These are phyloP conservation scores for Oxalis stricta DNA, from an alignment of 441 rosid species.

Conservation along the genomic window DNA sequence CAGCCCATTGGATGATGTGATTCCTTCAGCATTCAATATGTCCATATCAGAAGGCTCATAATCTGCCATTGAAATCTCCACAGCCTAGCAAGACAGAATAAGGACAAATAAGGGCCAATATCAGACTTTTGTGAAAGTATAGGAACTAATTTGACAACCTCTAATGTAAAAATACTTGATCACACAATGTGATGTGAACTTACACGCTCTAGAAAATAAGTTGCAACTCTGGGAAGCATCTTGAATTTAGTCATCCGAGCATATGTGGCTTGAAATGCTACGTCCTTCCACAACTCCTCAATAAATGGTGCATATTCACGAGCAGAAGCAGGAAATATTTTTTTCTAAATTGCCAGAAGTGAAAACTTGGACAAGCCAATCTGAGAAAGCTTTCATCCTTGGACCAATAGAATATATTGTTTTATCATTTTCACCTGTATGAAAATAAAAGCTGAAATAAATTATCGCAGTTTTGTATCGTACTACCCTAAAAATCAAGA, in stretches of 20 bases:
- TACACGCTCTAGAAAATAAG: slow-evolving; percentile 59
- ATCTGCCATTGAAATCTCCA: slow-evolving; percentile 39
- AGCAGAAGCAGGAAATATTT: slow-evolving; percentile 37
- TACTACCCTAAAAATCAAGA: too few relatives aligned
- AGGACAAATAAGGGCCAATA: slow-evolving; percentile 7
- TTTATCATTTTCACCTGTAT: slow-evolving; percentile 17
- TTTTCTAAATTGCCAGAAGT: slow-evolving; percentile 43
- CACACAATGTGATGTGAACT: too few relatives aligned
- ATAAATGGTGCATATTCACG: slow-evolving; percentile 39
- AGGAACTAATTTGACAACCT: too few relatives aligned
- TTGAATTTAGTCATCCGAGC: slow-evolving; percentile 35
- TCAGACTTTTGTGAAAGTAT: too few relatives aligned
- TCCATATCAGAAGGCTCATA: slow-evolving; percentile 51
- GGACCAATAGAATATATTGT: slow-evolving; percentile 26
- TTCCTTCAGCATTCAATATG: slow-evolving; percentile 52
- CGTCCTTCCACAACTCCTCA: slow-evolving; percentile 43
- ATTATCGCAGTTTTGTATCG: slow-evolving; percentile 3
- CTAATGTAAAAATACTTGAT: too few relatives aligned
- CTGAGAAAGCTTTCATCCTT: slow-evolving; percentile 33
- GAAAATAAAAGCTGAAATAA: slow-evolving; percentile 10
- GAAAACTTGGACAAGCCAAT: slow-evolving; percentile 42
- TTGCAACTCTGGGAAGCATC: slow-evolving; percentile 43
- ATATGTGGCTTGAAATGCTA: slow-evolving; percentile 51
- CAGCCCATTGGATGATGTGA: slow-evolving; percentile 36
- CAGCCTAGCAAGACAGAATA: slow-evolving; percentile 27